Evolutionary conservation across 352 stramenopile species (phyloP), one percentile per base, ranked within the genome.

Genomic region (Globisporangium irregulare): DNA sequence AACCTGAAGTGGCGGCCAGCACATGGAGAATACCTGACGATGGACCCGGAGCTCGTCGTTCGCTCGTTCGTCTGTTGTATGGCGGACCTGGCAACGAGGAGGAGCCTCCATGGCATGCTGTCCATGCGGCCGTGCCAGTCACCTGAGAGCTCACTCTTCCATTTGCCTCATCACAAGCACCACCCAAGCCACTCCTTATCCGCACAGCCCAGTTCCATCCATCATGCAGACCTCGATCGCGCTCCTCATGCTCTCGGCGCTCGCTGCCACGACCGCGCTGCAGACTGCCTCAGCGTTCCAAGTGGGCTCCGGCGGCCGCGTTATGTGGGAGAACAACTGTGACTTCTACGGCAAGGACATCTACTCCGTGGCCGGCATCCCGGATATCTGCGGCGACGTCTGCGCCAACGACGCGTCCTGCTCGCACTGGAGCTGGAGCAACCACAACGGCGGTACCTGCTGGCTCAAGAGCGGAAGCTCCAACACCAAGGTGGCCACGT

Each of bases 371-470:
- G 25, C 22, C 18, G 67, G 24, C 12, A 69, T 69, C 62, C 61
- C 67, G 12, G 62, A 64, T 24, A 55, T 54, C 53, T 72, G 67
- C 41, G 67, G 67, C n/a, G 62, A 72, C 34, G 8, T 69, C 14
- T 72, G 67, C 54, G 61, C 62, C 3, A 57, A 72, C 61, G 57
- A 72, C 41, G 29, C 12, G 15, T 24, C 18, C 14, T 72, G 67
- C 61, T 65, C 67, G 53, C 67, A 72, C 51, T 72, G 67, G 67
- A 84, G 80, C n/a, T 91, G 83, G 83, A 82, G 59, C 34, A 77
- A 82, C 69, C 66, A 82, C 64, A 79, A 73, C 46, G 79, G 78
- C 20, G 82, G 82, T n/a, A 88, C 79, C 7, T 92, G 83, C 70
- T 89, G 70, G 71, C 77, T 91, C 41, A 91, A 91, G 70, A 74